Evolutionary conservation across 345 rosid genomes (phyloP), one percentile per base, ranked within the genome.

Genomic region (Dimocarpus longan): DNA sequence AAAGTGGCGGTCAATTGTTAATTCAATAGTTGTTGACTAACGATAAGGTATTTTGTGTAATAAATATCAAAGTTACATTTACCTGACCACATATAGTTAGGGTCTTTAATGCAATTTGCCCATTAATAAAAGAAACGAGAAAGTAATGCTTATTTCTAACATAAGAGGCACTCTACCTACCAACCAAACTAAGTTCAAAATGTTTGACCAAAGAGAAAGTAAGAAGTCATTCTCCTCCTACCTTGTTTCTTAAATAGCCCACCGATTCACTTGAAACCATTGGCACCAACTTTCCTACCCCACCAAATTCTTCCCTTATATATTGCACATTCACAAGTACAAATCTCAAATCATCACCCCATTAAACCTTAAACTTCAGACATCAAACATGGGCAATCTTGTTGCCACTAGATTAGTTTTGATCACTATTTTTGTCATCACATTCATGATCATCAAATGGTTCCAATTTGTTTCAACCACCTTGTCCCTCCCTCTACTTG

Each of bases 221-320:
- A 62, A 44, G 40, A 26, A 46, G 43, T 32, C 69, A 8, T 40
- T 32, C 21, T 54, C 60, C 54, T 80, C 76, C 79, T 80, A 80
- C 82, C 82, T 70, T 48, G 82, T 26, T 68, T 80, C 19, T 18
- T 5, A 37, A 13, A 26, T 5, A 75, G 79, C 79, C 79, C 79
- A 80, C 63, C 76, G 82, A 75, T 75, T 75, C 32, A 18, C 66
- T 8, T 67, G 22, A 78, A 80, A 80, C 75, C 79, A 37, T 62
- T 18, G 76, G 66, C 79, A 68, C 37, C 70, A 54, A 67, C 82
- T 43, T 42, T 56, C 43, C 32, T 32, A 44, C 78, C 77, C 40
- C 76, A n/a, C 8, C 24, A 57, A 13, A 40, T 37, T 15, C 56
- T 63, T 4, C 48, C 6, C 32, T 4, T 68, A 62, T 74, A 48